phyloP scores from a whole-genome alignment of 148 eudicot genomes.

The Amaranthus hypochondriacus region DNA sequence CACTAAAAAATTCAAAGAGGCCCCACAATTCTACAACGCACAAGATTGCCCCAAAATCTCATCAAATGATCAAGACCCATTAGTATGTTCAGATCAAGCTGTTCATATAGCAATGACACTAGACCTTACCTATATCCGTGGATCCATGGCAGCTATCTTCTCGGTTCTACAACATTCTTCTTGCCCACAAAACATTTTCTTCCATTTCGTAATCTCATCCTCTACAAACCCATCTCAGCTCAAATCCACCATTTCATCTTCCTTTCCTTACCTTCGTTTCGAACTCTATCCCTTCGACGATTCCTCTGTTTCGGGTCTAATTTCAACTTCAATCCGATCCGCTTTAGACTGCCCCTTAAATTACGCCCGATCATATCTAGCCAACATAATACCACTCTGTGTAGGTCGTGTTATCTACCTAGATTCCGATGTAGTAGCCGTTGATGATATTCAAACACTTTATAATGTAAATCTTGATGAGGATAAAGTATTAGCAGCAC shows the following conservation, averaged over 20 bases:
- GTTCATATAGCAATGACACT: conserved; percentile 88
- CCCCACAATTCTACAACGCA: conserved; percentile 70
- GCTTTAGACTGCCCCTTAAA: conserved; percentile 83
- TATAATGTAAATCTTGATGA: conserved; percentile 30
- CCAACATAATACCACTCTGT: conserved; percentile 51
- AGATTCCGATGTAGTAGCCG: conserved; percentile 63
- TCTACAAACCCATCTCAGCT: conserved; percentile 35
- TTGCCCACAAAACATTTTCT: conserved; percentile 67
- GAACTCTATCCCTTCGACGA: conserved; percentile 54
- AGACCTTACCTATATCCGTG: conserved; percentile 71
- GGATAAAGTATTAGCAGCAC: conserved; percentile 54
- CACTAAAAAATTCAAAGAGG: conserved; percentile 50
- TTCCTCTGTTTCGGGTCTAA: conserved; percentile 45
- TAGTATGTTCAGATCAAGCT: conserved; percentile 43
- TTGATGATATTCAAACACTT: conserved; percentile 53
- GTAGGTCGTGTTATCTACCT: conserved; percentile 58
- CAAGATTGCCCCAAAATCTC: conserved; percentile 40
- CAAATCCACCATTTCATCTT: conserved; percentile 39
- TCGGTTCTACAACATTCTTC: conserved; percentile 78
- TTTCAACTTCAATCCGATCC: conserved; percentile 81
- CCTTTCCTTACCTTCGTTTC: conserved; percentile 64
- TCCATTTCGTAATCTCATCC: conserved; percentile 62
- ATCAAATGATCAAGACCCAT: background rate
- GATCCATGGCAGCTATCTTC: conserved; percentile 78
- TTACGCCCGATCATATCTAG: conserved; percentile 63